Evolutionary conservation across 2,329 filamentous ascomycete genomes (phyloP).

Genomic region (Fusarium compactum): DNA sequence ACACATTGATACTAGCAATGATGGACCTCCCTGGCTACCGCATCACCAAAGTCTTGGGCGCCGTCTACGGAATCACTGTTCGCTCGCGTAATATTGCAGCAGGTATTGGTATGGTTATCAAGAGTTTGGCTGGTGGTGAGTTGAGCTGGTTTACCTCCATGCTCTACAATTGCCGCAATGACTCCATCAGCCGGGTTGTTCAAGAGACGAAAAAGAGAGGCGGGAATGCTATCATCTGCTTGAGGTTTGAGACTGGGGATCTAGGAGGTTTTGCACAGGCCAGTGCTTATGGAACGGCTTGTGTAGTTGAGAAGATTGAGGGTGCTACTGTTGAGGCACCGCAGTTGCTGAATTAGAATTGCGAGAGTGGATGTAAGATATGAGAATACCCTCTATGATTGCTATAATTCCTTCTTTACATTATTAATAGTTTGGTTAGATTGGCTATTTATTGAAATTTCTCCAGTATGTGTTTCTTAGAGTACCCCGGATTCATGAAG

Average conservation of each 20-base stretch:
- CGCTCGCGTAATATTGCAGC: constrained; percentile 70
- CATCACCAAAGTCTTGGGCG: constrained; percentile 67
- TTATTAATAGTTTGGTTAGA: not conserved
- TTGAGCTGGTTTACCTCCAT: constrained; percentile 69
- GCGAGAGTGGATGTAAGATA: not conserved
- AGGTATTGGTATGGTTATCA: constrained; percentile 66
- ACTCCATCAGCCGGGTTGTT: constrained; percentile 67
- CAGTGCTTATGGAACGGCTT: constrained; percentile 71
- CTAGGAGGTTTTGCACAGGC: constrained; percentile 68
- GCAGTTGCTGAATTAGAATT: constrained; percentile 38
- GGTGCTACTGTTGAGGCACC: constrained; percentile 44
- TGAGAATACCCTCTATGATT: constrained; percentile 1
- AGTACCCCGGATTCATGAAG: constrained; percentile 4
- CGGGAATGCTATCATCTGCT: constrained; percentile 70
- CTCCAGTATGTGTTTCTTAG: not conserved
- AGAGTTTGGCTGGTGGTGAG: constrained; percentile 70
- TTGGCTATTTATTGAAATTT: not conserved
- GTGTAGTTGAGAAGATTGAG: constrained; percentile 67
- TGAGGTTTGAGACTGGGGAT: constrained; percentile 69
- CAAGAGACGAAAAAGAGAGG: constrained; percentile 68
- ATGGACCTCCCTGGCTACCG: constrained; percentile 72
- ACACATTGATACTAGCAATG: constrained; percentile 58
- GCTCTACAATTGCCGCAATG: constrained; percentile 69
- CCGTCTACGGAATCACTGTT: constrained; percentile 68
- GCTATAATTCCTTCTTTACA: not conserved